phyloP scores from a whole-genome alignment of 805 yeast species.

The Zygosaccharomyces lentus region DNA sequence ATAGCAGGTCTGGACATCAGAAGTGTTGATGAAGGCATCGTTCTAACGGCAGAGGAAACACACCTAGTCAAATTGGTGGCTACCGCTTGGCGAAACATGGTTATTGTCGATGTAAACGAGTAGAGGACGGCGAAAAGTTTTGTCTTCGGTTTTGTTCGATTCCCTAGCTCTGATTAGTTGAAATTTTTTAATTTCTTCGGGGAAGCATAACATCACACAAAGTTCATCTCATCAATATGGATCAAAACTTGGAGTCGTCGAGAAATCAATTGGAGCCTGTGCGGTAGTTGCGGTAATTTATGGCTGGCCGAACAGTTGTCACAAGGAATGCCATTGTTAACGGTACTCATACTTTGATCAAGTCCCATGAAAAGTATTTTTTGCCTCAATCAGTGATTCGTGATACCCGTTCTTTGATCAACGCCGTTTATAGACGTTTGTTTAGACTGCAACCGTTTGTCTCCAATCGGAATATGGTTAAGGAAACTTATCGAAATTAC shows the following conservation, averaged over 20 bases:
- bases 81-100: constrained; percentile 12
- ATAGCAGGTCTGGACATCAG: constrained; percentile 6
- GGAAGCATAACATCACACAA: not conserved
- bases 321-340: constrained; percentile 24
- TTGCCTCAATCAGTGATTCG: constrained; percentile 2
- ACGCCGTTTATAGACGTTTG: constrained; percentile 25
- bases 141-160: not conserved
- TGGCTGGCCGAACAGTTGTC: constrained; percentile 13
- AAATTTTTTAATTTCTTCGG: not conserved
- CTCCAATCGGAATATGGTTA: constrained; percentile 26
- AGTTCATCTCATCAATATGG: not conserved
- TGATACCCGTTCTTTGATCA: constrained; percentile 6
- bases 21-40: constrained; percentile 4
- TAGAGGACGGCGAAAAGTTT: not conserved
- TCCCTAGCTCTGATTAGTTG: not conserved
- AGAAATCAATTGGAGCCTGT: not conserved
- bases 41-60: constrained; percentile 3
- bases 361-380: constrained; percentile 16
- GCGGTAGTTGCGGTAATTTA: not conserved
- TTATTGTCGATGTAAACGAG: not conserved
- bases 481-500: constrained; percentile 26
- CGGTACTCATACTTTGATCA: constrained; percentile 16
- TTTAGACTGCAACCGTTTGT: constrained; percentile 27
- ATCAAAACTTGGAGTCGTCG: not conserved
- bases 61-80: constrained; percentile 6